Evolutionary conservation across 306 rosid species (phyloP).

Genomic region (Citrullus colocynthis): DNA sequence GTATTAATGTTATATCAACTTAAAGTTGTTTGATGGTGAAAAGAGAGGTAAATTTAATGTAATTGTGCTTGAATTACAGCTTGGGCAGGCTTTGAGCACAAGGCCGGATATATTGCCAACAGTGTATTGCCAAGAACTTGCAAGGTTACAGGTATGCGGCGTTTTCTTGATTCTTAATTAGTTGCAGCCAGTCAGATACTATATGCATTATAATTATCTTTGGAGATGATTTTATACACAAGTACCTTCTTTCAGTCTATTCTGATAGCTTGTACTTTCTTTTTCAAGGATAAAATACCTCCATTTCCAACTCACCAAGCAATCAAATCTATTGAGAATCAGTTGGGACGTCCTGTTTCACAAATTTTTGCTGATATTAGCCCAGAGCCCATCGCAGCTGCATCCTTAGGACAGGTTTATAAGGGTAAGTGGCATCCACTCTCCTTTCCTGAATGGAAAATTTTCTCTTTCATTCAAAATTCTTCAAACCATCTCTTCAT

Average conservation of each 20-base stretch:
- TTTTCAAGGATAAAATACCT: constrained; percentile 78
- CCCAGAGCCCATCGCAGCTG: constrained; percentile 77
- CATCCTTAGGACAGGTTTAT: constrained; percentile 94
- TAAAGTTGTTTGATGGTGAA: background rate
- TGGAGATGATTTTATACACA: background rate
- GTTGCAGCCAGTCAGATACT: background rate
- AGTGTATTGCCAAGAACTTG: constrained; percentile 83
- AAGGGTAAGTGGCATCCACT: constrained; percentile 45
- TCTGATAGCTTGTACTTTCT: background rate
- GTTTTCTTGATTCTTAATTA: background rate
- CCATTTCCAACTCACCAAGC: constrained; percentile 76
- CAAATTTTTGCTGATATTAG: constrained; percentile 69
- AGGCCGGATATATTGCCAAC: constrained; percentile 81
- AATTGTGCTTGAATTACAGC: constrained; percentile 46
- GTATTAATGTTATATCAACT: background rate
- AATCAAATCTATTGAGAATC: constrained; percentile 62
- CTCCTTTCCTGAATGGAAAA: background rate
- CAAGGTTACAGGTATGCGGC: constrained; percentile 61
- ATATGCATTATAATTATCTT: background rate
- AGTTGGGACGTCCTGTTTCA: constrained; percentile 54
- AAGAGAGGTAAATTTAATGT: constrained; percentile 2
- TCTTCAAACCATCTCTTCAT: background rate
- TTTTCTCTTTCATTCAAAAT: background rate
- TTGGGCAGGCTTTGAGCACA: constrained; percentile 96
- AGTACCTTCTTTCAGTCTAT: background rate